A percentile compares a stretch with the other conserved stretches of the same genome.
phyloP scores from a whole-genome alignment of 2,329 filamentous ascomycete genomes.

The Whalleya microplaca region DNA sequence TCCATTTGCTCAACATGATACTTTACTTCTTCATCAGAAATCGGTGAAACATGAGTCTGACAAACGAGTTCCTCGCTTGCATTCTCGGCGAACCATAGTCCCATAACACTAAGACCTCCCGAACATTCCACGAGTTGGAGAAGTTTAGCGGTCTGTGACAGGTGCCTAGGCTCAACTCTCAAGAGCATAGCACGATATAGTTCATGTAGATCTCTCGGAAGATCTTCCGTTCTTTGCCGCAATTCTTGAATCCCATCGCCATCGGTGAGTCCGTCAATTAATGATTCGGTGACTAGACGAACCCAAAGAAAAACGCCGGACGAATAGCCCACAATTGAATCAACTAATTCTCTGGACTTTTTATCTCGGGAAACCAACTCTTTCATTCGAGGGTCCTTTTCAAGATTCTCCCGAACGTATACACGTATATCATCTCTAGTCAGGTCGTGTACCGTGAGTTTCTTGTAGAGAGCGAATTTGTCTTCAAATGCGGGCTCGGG shows the following conservation, averaged over 20 bases:
- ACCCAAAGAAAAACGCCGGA: conserved; percentile 31
- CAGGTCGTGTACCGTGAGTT: conserved; percentile 24
- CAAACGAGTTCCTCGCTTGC: conserved; percentile 12
- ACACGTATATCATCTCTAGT: conserved; percentile 23
- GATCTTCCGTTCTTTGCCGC: conserved; percentile 12
- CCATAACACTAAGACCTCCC: conserved; percentile 19
- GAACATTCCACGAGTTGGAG: conserved; percentile 10
- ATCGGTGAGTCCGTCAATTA: conserved; percentile 23
- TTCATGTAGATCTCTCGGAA: conserved; percentile 24
- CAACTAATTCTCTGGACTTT: conserved; percentile 1
- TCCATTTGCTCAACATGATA: conserved; percentile 17
- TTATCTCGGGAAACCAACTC: conserved; percentile 5
- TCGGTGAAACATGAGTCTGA: conserved; percentile 4
- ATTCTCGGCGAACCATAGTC: conserved; percentile 24
- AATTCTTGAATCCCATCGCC: conserved; percentile 22
- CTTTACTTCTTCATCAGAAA: conserved; percentile 12
- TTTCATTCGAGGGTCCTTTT: conserved; percentile 19
- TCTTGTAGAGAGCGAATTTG: conserved; percentile 11
- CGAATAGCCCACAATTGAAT: conserved; percentile 17
- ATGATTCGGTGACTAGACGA: conserved; percentile 22
- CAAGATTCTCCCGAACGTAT: conserved; percentile 20
- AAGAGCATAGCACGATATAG: conserved; percentile 23
- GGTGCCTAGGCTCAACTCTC: conserved; percentile 13
- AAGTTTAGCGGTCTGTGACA: conserved; percentile 11
- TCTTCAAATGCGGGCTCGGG: conserved; percentile 22